Evolutionary conservation across 2,329 filamentous ascomycete species (phyloP), one percentile per base, ranked within the genome.

Genomic region (Fusarium buxicola): DNA sequence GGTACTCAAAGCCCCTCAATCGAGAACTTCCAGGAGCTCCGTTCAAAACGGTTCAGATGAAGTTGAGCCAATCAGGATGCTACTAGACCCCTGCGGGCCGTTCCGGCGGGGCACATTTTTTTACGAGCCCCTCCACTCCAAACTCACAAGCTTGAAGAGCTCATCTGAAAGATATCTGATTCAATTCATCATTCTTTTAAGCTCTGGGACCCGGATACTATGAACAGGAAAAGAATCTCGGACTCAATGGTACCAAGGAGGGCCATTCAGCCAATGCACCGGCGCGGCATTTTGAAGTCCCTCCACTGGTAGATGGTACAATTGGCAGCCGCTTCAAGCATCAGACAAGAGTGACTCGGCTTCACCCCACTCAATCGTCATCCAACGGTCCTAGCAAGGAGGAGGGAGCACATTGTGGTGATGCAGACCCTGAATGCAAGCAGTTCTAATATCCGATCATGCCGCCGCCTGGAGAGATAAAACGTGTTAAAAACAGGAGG

Each of bases 71-170:
- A 58, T 52, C 61, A 63, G 10, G 43, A 52, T 50, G n/a, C 35
- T 30, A 45, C 6, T 38, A 15, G 3, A 60, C 38, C 58, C 58
- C 51, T 62, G 65, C 67, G 67, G 66, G 56, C 67, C 67, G 67
- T 66, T 62, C 67, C 67, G 65, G 62, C 59, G 62, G 66, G 55
- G 54, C 61, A 47, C 10, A 18, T 18, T 27, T 30, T 40, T 18
- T 25, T 34, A 5, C 7, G 9, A 24, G 38, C 48, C 48, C 48
- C 48, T 51, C 48, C 38, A 43, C 35, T 39, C 27, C 24, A 47
- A 40, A 24, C 27, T 40, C 15, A 8, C 28, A 46, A 36, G 43
- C 21, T 35, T 16, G 5, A 25, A 27, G 16, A 44, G 27, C 8
- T 36, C 3, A 21, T 7, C 3, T 9, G 34, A 36, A 13, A 36